Evolutionary conservation across 768 basidiomycete species (phyloP), one percentile per base, ranked within the genome.

Genomic region (Lentinus brumalis): DNA sequence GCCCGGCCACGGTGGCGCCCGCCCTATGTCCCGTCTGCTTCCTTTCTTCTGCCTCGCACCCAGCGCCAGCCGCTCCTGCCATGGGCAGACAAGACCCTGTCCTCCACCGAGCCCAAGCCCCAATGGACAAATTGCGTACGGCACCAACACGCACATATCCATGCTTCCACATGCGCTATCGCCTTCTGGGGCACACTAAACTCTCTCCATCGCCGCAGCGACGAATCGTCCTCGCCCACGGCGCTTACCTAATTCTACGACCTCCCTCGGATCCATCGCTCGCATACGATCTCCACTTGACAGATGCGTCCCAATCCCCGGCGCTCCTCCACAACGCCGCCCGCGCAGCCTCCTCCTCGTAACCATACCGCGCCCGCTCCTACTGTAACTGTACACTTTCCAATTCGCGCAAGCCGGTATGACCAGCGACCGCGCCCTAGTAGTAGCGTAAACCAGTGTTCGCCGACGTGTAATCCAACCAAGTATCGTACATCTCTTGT

Each of bases 241-340:
- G 66, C 66, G 66, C 66, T 67, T 67, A 67, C 63, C 63, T 67
- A 64, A 67, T 57, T 52, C 60, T 63, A 60, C 66, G 63, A 60
- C 61, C 57, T 35, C 61, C 29, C 61, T 63, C 62, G 62, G 62
- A 63, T 59, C 62, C 62, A 63, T 63, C 61, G 53, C 56, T 57
- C 56, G 61, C 44, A 59, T 56, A 42, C 56, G 51, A 62, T 62
- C 61, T 30, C 60, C 60, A 39, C 54, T 42, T n/a, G 44, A 45
- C 44, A 45, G 15, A 2, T 38, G 26, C 59, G 32, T 46, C 45
- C 42, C 32, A 29, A 39, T 39, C 30, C 15, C 44, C 44, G 26
- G 16, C 45, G 35, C 35, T 35, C 35, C 6, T 11, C 6, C 35
- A 35, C 3, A 35, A 35, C 35, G 35, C 35, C 35, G 35, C 35